Evolutionary conservation across 306 rosid species (phyloP).

Genomic region (Astragalus membranaceus): DNA sequence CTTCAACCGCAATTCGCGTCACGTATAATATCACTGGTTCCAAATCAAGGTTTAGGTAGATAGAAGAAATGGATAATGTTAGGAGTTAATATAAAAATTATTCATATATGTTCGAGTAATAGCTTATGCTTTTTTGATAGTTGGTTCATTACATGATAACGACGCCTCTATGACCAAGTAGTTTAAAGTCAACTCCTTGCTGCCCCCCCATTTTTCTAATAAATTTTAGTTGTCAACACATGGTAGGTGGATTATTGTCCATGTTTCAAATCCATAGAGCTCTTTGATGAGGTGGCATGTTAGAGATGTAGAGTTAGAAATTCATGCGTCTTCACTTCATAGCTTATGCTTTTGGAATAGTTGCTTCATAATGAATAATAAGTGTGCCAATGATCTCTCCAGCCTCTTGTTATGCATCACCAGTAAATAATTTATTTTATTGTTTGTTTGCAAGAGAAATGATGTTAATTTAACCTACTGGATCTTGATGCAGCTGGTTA

Average conservation of each 20-base stretch:
- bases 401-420: not conserved
- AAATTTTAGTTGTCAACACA: not conserved
- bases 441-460: not conserved
- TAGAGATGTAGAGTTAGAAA: not conserved
- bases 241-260: not conserved
- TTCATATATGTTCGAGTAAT: not conserved
- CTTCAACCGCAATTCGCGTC: too few relatives aligned
- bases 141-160: not conserved
- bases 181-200: not conserved
- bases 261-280: not conserved
- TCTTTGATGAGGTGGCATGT: not conserved
- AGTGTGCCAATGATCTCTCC: conserved; percentile 2
- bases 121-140: not conserved
- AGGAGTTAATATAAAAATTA: not conserved
- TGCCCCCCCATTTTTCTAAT: not conserved
- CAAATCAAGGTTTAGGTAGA: not conserved
- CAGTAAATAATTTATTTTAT: not conserved
- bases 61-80: not conserved
- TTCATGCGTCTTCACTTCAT: not conserved
- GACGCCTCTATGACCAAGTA: not conserved
- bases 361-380: not conserved
- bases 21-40: too few relatives aligned
- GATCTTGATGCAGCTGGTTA: conserved; percentile 72
- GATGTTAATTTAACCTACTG: not conserved
- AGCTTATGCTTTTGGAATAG: not conserved